Evolutionary conservation across 331 rosid genomes (phyloP).

Genomic region (Stylosanthes scabra): DNA sequence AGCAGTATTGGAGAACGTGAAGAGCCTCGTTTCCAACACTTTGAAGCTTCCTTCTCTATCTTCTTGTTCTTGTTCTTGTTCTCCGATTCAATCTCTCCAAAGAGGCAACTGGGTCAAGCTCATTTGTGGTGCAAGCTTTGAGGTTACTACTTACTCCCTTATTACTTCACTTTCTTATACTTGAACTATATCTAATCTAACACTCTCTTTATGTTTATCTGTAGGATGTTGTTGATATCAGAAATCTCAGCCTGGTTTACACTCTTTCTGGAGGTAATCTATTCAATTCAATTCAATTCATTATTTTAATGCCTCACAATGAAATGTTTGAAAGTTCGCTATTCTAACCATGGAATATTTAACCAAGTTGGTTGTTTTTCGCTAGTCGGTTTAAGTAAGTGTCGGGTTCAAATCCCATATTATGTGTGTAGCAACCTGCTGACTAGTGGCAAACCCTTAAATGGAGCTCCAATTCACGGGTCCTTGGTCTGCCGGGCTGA

Average conservation of each 20-base stretch:
- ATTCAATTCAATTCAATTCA: no score
- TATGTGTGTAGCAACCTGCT: no score
- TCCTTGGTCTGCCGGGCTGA: no score
- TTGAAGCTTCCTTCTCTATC: conserved; percentile 54
- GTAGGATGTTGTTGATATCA: conserved; percentile 86
- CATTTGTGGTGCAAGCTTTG: conserved; percentile 97
- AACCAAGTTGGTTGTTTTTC: no score
- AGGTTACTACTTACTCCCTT: conserved; percentile 45
- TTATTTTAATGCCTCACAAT: no score
- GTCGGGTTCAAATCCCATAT: no score
- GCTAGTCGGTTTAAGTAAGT: no score
- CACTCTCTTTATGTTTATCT: background rate
- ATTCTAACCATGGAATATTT: no score
- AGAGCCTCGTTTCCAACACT: conserved; percentile 50
- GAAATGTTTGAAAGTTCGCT: no score
- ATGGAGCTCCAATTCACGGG: no score
- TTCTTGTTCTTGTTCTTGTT: conserved; percentile 47
- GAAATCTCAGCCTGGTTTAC: conserved; percentile 90
- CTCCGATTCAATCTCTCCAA: conserved; percentile 76
- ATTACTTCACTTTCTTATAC: background rate
- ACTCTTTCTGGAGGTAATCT: conserved; percentile 89
- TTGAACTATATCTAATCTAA: background rate
- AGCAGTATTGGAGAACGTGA: conserved; percentile 48
- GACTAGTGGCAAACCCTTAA: no score
- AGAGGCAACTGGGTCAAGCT: conserved; percentile 94